phyloP scores from a whole-genome alignment of 345 rosid species.

The Populus davidiana region DNA sequence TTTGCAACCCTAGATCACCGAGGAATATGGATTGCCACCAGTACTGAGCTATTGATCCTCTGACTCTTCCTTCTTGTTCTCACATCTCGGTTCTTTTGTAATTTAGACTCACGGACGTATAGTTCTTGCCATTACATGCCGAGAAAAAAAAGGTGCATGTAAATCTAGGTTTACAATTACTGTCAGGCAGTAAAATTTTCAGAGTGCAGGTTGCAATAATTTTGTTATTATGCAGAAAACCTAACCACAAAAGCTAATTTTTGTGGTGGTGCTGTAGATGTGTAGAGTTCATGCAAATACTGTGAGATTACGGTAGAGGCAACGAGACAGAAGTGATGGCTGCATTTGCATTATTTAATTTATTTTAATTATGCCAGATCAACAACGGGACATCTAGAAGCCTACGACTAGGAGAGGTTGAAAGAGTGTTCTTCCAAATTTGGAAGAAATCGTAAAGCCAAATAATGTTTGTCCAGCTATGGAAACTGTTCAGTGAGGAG shows the following conservation, averaged over 20 bases:
- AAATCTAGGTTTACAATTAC: background rate
- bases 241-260: too few species aligned
- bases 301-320: background rate
- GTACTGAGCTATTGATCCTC: background rate
- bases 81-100: background rate
- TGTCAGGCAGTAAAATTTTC: background rate
- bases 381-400: background rate
- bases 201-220: too few species aligned
- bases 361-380: too few species aligned
- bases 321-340: background rate
- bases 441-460: background rate
- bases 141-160: too few species aligned
- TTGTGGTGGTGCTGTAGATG: background rate
- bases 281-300: background rate
- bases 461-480: too few species aligned
- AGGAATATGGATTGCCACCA: background rate
- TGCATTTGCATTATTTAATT: background rate
- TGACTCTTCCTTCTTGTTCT: background rate
- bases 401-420: background rate
- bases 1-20: background rate
- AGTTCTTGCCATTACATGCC: too few species aligned
- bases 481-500: too few species aligned
- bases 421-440: background rate
- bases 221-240: too few species aligned
- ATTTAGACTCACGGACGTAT: too few species aligned